phyloP scores from a whole-genome alignment of 1,139 yeast genomes.

The Yamadazyma pseudoaaseri region DNA sequence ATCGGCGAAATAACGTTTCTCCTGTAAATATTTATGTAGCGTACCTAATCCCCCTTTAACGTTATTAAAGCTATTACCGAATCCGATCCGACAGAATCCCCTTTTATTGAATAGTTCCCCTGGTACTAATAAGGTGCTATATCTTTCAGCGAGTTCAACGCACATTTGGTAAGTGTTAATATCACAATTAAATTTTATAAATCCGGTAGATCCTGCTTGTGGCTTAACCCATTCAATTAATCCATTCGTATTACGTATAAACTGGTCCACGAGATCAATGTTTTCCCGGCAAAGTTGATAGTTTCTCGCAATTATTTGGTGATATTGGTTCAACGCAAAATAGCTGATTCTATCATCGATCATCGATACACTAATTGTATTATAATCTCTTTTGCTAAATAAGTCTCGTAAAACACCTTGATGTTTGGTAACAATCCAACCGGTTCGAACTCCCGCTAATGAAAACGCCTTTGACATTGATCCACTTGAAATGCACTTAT shows the following conservation, averaged over 20 bases:
- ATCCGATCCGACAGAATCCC: constrained; percentile 50
- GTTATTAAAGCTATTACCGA: constrained; percentile 43
- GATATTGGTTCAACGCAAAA: constrained; percentile 37
- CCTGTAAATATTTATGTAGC: constrained; percentile 9
- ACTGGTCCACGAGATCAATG: constrained; percentile 32
- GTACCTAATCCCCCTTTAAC: constrained; percentile 22
- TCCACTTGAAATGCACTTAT: constrained; percentile 47
- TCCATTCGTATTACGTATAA: constrained; percentile 30
- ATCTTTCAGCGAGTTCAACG: constrained; percentile 31
- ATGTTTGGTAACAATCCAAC: constrained; percentile 50
- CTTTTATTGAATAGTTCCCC: constrained; percentile 48
- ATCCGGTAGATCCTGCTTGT: constrained; percentile 49
- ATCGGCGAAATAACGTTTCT: too few species aligned
- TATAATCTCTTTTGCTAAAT: constrained; percentile 48
- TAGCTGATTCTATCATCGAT: constrained; percentile 50
- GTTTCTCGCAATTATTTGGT: constrained; percentile 37
- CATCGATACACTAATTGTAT: constrained; percentile 49
- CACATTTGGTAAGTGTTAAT: constrained; percentile 35
- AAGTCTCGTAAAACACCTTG: constrained; percentile 28
- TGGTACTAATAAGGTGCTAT: constrained; percentile 44
- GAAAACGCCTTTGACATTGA: constrained; percentile 58
- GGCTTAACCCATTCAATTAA: constrained; percentile 43
- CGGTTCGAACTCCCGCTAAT: constrained; percentile 54
- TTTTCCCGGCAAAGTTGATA: constrained; percentile 36
- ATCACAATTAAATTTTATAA: constrained; percentile 31